Evolutionary conservation across 169 alveolate species (phyloP).

Genomic region (Eimeria acervulina): DNA sequence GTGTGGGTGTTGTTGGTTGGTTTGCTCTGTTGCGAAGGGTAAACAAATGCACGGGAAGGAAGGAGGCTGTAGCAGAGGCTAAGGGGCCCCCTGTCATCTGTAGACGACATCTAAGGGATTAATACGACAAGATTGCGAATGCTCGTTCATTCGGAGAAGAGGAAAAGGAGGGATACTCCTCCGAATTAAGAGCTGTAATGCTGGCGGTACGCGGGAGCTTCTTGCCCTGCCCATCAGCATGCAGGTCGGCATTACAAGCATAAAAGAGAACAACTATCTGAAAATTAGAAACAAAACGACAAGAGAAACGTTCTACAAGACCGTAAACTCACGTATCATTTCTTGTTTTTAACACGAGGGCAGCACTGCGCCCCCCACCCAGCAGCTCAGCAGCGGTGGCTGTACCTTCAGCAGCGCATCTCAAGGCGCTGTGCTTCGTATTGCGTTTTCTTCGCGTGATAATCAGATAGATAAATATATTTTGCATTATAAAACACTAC

Average conservation of each 20-base stretch:
- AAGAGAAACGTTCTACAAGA: not conserved
- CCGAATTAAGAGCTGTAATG: not conserved
- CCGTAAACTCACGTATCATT: not conserved
- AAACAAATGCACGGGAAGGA: not conserved
- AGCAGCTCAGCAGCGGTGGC: slow-evolving; percentile 11
- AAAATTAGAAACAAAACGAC: slow-evolving; percentile 33
- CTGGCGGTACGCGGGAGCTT: not conserved
- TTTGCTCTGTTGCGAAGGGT: not conserved
- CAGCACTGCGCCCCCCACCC: slow-evolving; percentile 51
- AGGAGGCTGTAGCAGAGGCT: too few relatives aligned
- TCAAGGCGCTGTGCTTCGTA: not conserved
- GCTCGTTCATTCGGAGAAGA: slow-evolving; percentile 29
- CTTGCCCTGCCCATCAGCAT: slow-evolving; percentile 48
- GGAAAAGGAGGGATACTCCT: not conserved
- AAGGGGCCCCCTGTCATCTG: slow-evolving; percentile 60
- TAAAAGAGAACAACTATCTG: not conserved
- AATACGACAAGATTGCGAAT: not conserved
- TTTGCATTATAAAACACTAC: not conserved
- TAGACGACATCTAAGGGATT: slow-evolving; percentile 33
- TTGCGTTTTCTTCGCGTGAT: not conserved
- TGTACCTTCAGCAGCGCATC: not conserved
- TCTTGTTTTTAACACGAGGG: not conserved
- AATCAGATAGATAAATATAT: not conserved
- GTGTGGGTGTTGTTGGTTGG: not conserved
- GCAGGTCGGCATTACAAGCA: slow-evolving; percentile 28